Percentiles rank a stretch among this genome's conserved stretches.
These are phyloP conservation scores for Pharus latifolius DNA, from an alignment of 176 grass and related monocot species.

Conservation along the genomic window DNA sequence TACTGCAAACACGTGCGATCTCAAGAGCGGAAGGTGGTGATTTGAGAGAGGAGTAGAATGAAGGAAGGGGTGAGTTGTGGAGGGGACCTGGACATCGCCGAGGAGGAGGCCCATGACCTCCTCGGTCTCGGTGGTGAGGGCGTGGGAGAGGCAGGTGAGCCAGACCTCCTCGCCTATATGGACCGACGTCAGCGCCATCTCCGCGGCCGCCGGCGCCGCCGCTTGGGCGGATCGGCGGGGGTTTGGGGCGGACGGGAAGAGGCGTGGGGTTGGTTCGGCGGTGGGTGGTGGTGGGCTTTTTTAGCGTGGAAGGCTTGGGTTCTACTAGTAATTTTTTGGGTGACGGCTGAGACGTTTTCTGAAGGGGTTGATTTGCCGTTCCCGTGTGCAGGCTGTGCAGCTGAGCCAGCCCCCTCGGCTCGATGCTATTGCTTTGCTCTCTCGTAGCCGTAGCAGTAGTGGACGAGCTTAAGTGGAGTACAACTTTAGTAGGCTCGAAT, in stretches of 20 bases:
- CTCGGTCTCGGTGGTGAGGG: constrained; percentile 87
- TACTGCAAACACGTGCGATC: constrained; percentile 19
- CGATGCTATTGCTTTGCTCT: no score
- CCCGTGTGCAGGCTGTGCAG: no score
- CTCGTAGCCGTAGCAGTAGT: no score
- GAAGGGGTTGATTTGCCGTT: no score
- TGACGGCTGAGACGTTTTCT: no score
- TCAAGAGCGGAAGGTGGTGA: neutral
- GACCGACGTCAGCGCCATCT: constrained; percentile 77
- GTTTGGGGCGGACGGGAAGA: constrained; percentile 1
- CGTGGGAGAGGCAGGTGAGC: constrained; percentile 91
- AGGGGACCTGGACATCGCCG: constrained; percentile 53
- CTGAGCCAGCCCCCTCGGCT: no score
- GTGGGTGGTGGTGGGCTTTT: neutral
- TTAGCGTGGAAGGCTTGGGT: no score
- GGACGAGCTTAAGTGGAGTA: no score
- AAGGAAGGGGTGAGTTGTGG: neutral
- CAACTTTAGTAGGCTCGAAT: no score
- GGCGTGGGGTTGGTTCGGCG: neutral
- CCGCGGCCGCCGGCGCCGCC: constrained; percentile 25
- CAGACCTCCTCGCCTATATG: constrained; percentile 92
- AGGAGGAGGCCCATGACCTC: constrained; percentile 98
- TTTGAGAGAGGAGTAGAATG: neutral
- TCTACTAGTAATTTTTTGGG: no score
- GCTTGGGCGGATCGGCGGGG: constrained; percentile 10